Evolutionary conservation across 1,284 basidiomycete species (phyloP), one percentile per base, ranked within the genome.

Genomic region (Schizophyllum amplum): DNA sequence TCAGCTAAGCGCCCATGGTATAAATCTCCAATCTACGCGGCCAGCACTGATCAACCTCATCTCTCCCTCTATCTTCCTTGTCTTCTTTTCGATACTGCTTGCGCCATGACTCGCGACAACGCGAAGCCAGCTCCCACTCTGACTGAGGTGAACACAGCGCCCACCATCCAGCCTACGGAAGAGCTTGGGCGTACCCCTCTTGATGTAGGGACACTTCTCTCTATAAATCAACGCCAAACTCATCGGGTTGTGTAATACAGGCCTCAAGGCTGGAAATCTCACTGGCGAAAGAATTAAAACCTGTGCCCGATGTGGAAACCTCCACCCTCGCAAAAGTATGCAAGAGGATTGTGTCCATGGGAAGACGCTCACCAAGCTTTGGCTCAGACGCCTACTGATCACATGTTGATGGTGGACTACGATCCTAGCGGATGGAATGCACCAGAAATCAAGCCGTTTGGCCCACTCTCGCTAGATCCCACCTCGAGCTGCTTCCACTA

Each of bases 381-480:
- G 5, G 24, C 42, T 26, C 53, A 82, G 76, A 67, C 62, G 7
- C 76, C 77, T 62, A 83, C 81, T 25, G 92, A 95, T 71, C 91
- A 95, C 69, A 95, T 95, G 91, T 78, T 92, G 51, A 69, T 85
- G 51, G 71, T 81, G 25, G 74, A 78, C 24, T 90, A 83, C 71
- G 77, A 86, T 55, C 83, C 86, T 0, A 74, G 68, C 7, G 92
- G 93, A 11, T 95, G 93, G 92, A 82, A 81, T 9, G 72, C 79
- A 0, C 93, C 93, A 0, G 80, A 86, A 63, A 93, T 95, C 69
- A 86, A 86, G 66, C 90, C 92, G 0, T 88, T 86, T 60, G 86
- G 77, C 0, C 86, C 88, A 0, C 66, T 95, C 27, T 66, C 67
- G 20, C 72, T 95, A 22, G 90, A 94, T 63, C 92, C 93, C 1